A percentile compares a stretch with the other conserved stretches of the same genome.
phyloP scores from a whole-genome alignment of 768 basidiomycete genomes.

The Leccinum pellstonianum region DNA sequence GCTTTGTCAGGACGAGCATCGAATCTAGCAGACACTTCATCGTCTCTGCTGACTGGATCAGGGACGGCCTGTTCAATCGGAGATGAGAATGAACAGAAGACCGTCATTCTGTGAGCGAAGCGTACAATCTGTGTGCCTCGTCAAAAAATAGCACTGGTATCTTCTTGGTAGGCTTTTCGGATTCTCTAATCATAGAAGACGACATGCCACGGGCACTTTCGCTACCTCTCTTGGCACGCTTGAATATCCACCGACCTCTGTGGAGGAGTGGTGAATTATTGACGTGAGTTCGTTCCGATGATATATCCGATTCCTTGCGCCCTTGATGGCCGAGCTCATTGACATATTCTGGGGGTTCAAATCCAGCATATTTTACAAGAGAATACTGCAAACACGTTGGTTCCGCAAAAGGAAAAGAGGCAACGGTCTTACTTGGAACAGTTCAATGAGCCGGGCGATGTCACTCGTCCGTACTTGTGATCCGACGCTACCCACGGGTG shows the following conservation, averaged over 20 bases:
- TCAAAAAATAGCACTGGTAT: slow-evolving; percentile 83
- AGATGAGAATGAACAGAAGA: slow-evolving; percentile 1
- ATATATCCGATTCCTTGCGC: slow-evolving; percentile 32
- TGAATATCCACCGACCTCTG: slow-evolving; percentile 30
- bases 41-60: slow-evolving; percentile 74
- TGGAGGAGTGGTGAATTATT: slow-evolving; percentile 32
- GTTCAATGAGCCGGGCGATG: slow-evolving; percentile 78
- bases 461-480: slow-evolving; percentile 71
- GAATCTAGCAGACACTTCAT: slow-evolving; percentile 86
- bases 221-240: slow-evolving; percentile 24
- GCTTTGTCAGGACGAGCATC: slow-evolving; percentile 84
- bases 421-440: slow-evolving; percentile 59
- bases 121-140: slow-evolving; percentile 81
- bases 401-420: background rate
- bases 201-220: slow-evolving; percentile 34
- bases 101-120: background rate
- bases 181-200: slow-evolving; percentile 31
- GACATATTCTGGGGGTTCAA: slow-evolving; percentile 43
- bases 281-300: slow-evolving; percentile 45
- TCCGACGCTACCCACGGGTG: slow-evolving; percentile 40
- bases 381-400: slow-evolving; percentile 46
- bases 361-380: slow-evolving; percentile 71
- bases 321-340: slow-evolving; percentile 21
- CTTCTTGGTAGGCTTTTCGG: slow-evolving; percentile 52
- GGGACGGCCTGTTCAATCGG: slow-evolving; percentile 50